phyloP scores from a whole-genome alignment of 2,329 filamentous ascomycete genomes.

The Calonectria leucothoes region DNA sequence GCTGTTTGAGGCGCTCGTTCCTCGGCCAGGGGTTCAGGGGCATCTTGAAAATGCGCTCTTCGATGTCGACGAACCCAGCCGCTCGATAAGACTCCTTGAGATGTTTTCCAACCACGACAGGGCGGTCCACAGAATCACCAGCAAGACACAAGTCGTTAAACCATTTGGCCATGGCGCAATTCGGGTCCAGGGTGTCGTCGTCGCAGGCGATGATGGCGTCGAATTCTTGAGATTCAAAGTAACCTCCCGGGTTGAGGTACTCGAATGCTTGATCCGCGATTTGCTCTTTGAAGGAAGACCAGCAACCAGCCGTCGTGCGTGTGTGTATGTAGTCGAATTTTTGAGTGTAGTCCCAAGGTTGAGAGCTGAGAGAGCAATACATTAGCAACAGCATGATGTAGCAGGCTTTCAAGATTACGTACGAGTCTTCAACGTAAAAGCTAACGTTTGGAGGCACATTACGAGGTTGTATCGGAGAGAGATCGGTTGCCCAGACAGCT shows the following conservation, averaged over 20 bases:
- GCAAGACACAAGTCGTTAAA: conserved; percentile 54
- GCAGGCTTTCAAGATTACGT: conserved; percentile 28
- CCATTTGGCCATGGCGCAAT: conserved; percentile 54
- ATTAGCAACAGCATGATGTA: background rate
- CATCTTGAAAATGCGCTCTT: conserved; percentile 63
- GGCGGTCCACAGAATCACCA: conserved; percentile 50
- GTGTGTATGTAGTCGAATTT: conserved; percentile 68
- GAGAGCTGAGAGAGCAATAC: conserved; percentile 48
- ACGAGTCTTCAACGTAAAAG: conserved; percentile 77
- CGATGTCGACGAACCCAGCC: conserved; percentile 67
- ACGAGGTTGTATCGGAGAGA: conserved; percentile 75
- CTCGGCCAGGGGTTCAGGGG: conserved; percentile 67
- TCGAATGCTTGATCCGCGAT: conserved; percentile 64
- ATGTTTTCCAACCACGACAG: conserved; percentile 48
- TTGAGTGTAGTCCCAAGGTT: conserved; percentile 65
- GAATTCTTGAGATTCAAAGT: conserved; percentile 65
- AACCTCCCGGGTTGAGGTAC: conserved; percentile 63
- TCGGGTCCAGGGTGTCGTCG: conserved; percentile 55
- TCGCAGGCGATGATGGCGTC: conserved; percentile 54
- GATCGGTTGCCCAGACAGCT: conserved; percentile 71
- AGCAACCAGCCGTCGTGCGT: conserved; percentile 61
- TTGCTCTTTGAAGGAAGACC: conserved; percentile 59
- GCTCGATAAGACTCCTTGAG: conserved; percentile 54
- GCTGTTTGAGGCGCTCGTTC: conserved; percentile 54
- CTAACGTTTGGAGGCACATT: conserved; percentile 78